Percentiles rank a stretch among this genome's conserved stretches.
These are phyloP conservation scores for Epichloe coenophiala DNA, from an alignment of 2,329 filamentous ascomycete species.

Conservation along the genomic window DNA sequence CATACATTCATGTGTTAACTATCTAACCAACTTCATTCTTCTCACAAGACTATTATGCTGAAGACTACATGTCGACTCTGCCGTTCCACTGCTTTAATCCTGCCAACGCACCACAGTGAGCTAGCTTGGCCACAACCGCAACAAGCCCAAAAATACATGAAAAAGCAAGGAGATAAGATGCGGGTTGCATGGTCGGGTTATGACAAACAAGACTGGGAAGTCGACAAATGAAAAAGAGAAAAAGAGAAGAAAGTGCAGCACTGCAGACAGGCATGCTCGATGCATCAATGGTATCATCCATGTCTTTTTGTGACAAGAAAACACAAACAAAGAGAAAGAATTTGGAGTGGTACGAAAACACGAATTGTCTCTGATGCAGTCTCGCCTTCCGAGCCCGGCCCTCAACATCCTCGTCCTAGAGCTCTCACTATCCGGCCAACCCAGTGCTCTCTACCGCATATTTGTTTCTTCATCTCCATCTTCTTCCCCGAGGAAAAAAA, in stretches of 20 bases:
- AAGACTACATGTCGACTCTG: not conserved
- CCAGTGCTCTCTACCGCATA: not conserved
- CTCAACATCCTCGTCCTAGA: not conserved
- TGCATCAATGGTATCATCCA: conserved; percentile 31
- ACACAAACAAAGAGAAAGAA: conserved; percentile 14
- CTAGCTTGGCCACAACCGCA: not conserved
- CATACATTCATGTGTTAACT: not conserved
- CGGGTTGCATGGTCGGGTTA: not conserved
- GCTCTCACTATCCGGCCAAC: not conserved
- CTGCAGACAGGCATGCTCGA: conserved; percentile 19
- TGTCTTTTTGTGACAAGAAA: conserved; percentile 19
- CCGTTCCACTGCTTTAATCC: not conserved
- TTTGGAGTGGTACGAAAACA: not conserved
- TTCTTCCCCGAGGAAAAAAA: not conserved
- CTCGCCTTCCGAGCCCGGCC: not conserved
- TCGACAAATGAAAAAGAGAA: conserved; percentile 11
- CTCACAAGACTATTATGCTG: not conserved
- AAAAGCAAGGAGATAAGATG: not conserved
- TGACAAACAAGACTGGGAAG: conserved; percentile 6
- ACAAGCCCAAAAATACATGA: not conserved
- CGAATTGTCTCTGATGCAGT: not conserved
- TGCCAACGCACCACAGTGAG: not conserved
- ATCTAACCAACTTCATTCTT: not conserved
- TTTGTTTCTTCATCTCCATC: not conserved
- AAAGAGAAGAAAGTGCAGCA: conserved; percentile 8